These are phyloP conservation scores for Dothiorella sarmentorum DNA, from an alignment of 2,329 filamentous ascomycete species.

Conservation along the genomic window DNA sequence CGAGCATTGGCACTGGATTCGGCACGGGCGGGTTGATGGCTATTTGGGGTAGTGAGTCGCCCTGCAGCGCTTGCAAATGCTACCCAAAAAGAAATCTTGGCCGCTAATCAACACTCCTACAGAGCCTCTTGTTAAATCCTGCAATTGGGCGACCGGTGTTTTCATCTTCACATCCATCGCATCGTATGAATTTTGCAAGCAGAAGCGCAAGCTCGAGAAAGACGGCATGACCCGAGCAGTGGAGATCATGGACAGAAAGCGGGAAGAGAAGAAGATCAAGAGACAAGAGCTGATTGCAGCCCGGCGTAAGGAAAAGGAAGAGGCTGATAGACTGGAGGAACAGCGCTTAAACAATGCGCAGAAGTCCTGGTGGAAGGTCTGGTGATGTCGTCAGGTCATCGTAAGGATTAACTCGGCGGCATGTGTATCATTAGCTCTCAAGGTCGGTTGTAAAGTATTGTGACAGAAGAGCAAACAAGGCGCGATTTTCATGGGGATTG, in stretches of 20 bases:
- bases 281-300: constrained; percentile 40
- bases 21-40: constrained; percentile 70
- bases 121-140: constrained; percentile 63
- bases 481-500: too few relatives aligned
- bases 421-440: neutral
- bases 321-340: constrained; percentile 36
- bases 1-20: constrained; percentile 78
- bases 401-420: neutral
- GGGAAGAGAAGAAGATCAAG: constrained; percentile 47
- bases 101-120: constrained; percentile 20
- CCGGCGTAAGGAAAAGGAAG: constrained; percentile 42
- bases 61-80: neutral
- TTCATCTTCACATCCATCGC: constrained; percentile 68
- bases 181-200: constrained; percentile 82
- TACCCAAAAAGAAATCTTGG: constrained; percentile 21
- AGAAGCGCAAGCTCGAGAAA: constrained; percentile 68
- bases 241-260: constrained; percentile 73
- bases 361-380: constrained; percentile 27
- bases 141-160: constrained; percentile 80
- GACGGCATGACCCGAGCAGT: constrained; percentile 82
- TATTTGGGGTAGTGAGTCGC: constrained; percentile 66
- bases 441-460: too few relatives aligned
- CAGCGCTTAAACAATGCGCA: constrained; percentile 31
- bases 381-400: neutral
- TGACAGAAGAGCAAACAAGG: too few relatives aligned